These are phyloP conservation scores for Alternaria brassicicola DNA, from an alignment of 2,329 filamentous ascomycete genomes.

Conservation along the genomic window DNA sequence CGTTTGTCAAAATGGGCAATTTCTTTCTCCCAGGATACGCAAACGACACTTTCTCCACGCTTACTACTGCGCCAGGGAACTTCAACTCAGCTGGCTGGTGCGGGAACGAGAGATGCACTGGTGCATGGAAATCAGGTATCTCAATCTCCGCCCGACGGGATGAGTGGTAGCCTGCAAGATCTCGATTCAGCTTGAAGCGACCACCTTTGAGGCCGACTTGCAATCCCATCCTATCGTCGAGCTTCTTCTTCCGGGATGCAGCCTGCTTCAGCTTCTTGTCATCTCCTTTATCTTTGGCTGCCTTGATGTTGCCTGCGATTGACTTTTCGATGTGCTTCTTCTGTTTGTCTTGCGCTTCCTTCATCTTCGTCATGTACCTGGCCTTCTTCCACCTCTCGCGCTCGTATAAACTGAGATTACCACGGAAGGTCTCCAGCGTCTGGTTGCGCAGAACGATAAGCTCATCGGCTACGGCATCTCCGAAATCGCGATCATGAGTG, in stretches of 20 bases:
- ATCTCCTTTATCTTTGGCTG: constrained; percentile 77
- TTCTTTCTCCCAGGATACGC: constrained; percentile 60
- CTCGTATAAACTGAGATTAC: constrained; percentile 75
- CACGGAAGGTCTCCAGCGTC: constrained; percentile 73
- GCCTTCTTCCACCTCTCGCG: constrained; percentile 70
- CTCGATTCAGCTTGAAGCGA: constrained; percentile 81
- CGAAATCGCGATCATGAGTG: constrained; percentile 84
- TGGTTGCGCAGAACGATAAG: constrained; percentile 77
- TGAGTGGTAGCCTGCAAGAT: constrained; percentile 60
- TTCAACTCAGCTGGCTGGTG: constrained; percentile 71
- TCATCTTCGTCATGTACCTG: constrained; percentile 73
- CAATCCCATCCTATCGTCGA: constrained; percentile 80
- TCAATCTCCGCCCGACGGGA: constrained; percentile 71
- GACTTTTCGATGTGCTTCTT: constrained; percentile 80
- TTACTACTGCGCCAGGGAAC: constrained; percentile 76
- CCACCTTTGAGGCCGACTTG: constrained; percentile 73
- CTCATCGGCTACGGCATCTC: constrained; percentile 75
- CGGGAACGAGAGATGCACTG: constrained; percentile 64
- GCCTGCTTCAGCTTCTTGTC: constrained; percentile 87
- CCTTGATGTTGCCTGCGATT: constrained; percentile 74
- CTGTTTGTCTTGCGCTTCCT: constrained; percentile 81
- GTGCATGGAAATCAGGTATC: constrained; percentile 64
- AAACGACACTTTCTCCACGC: constrained; percentile 72
- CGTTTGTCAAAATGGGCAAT: constrained; percentile 61
- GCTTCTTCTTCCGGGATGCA: constrained; percentile 81